Percentiles rank a stretch among this genome's conserved stretches.
Conservation (phyloP, 2,329 filamentous ascomycete genomes). For the Dendryphion nanum region DNA sequence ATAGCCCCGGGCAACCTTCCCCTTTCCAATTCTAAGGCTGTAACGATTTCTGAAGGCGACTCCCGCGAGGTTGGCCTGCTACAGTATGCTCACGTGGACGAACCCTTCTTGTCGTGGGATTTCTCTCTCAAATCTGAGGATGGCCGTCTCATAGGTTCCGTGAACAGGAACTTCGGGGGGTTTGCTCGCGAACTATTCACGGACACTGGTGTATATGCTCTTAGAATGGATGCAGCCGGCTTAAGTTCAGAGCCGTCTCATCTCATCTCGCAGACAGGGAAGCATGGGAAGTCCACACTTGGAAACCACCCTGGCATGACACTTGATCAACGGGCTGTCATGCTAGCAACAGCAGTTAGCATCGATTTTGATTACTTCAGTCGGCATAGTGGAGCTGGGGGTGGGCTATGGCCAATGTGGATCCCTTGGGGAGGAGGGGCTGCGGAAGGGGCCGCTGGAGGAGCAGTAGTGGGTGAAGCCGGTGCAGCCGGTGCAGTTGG, state of each 20-base stretch:
- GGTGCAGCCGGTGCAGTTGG: conserved; percentile 36
- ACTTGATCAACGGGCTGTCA: conserved; percentile 63
- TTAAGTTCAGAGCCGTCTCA: conserved; percentile 39
- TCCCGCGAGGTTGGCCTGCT: conserved; percentile 46
- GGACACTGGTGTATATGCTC: conserved; percentile 63
- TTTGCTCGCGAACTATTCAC: conserved; percentile 65
- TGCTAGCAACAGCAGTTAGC: conserved; percentile 64
- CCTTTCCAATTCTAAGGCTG: conserved; percentile 50
- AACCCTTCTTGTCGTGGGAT: conserved; percentile 64
- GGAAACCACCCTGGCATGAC: conserved; percentile 54
- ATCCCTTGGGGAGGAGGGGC: conserved; percentile 48
- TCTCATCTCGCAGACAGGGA: conserved; percentile 38
- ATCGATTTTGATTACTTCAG: conserved; percentile 70
- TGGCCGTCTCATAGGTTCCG: conserved; percentile 55
- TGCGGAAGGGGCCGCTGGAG: conserved; percentile 24
- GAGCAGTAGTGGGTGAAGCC: conserved; percentile 33
- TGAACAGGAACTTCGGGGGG: conserved; percentile 63
- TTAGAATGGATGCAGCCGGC: conserved; percentile 62
- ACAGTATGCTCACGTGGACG: conserved; percentile 63
- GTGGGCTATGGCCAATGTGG: conserved; percentile 47
- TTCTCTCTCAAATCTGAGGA: conserved; percentile 57
- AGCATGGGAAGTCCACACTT: conserved; percentile 14
- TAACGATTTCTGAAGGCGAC: conserved; percentile 41
- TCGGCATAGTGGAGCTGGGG: conserved; percentile 51
- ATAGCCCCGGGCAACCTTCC: conserved; percentile 46